Evolutionary conservation across 2,329 filamentous ascomycete genomes (phyloP), one percentile per base, ranked within the genome.

Genomic region (Beauveria rudraprayagi): DNA sequence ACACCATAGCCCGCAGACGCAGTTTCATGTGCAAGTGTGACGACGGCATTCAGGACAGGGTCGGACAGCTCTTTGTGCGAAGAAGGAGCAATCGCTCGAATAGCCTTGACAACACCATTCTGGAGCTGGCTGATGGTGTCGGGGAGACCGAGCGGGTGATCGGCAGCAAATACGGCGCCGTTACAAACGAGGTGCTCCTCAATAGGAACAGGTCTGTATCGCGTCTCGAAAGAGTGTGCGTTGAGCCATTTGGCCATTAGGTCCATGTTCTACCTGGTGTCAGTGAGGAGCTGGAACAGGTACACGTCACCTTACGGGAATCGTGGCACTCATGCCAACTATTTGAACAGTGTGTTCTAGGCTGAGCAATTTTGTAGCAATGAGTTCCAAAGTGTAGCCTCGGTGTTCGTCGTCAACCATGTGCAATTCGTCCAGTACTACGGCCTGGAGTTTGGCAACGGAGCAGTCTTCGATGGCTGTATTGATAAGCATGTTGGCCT

Each of bases 351-450:
- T 74, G 62, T 89, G 83, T 28, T 83, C 85, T 24, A 92, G 73
- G 61, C 85, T 82, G n/a, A 91, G 74, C 34, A 92, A 69, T 68
- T 92, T 92, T 3, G 88, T 89, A 5, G 86, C 84, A 73, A 91
- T 83, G 6, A 92, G 76, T 69, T 92, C 89, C 60, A 92, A 76
- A 1, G 92, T 77, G 69, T 92, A 92, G 4, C 89, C 89, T 14
- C 89, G 83, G 65, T 87, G 82, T 64, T 88, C 86, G 69, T 92
- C 89, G 66, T 91, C 86, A 50, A 92, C 79, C 88, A 92, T 91
- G 70, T 92, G 89, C n/a, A 92, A 75, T 69, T 92, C 89, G 67
- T 92, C 89, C 40, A 92, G 76, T 16, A 92, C 87, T 19, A 91
- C 83, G 11, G 86, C 77, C 52, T 82, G 83, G 48, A 92, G 75